Base-by-base conservation (phyloP, 164 flowering plant species). In the Chimonanthus praecox region DNA sequence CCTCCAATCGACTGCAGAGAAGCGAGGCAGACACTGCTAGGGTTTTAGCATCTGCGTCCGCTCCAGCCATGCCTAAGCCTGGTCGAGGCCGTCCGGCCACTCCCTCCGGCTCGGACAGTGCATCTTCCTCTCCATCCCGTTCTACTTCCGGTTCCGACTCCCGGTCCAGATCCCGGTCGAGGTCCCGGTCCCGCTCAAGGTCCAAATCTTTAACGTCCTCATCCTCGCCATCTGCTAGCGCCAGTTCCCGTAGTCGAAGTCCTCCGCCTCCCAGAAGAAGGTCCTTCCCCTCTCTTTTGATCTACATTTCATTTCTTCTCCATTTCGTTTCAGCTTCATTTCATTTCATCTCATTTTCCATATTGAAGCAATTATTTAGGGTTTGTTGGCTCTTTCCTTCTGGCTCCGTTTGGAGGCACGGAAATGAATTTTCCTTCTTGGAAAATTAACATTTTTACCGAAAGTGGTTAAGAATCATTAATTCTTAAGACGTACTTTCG, bases 171-270 rank as follows among this genome's bases (percentile, higher is more conserved):
- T 89, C 96, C 11, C 76, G 87, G 16, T 88, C 94, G 3, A 49
- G 77, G 33, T 87, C 97, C 2, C 77, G 80, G n/a, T 88, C 97
- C 2, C 78, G 83, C 9, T 88, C 94, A 3, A 80, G 78, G 50
- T 87, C 94, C 20, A 80, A 77, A 33, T 85, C 88, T 1, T 74
- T 80, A n/a, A 84, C 94, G 0, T 88, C 88, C 1, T 81, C 80
- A n/a, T 89, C 93, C 8, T 88, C 97, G 72, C 88, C 85, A 3
- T 89, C 93, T 3, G 83, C 85, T 15, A 86, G 89, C 47, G 80
- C 9, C 66, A 86, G 87, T 77, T 89, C 93, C 68, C 85, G 86
- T 51, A 88, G 94, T 85, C 84, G 83, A 49, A 84, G 85, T 78
- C 94, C 92, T 47, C 84, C 87, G 45, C 89, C 86, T 2, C 82